Evolutionary conservation across 176 grass and related monocot species (phyloP), one percentile per base, ranked within the genome.

Genomic region (Aegilops tauschii): DNA sequence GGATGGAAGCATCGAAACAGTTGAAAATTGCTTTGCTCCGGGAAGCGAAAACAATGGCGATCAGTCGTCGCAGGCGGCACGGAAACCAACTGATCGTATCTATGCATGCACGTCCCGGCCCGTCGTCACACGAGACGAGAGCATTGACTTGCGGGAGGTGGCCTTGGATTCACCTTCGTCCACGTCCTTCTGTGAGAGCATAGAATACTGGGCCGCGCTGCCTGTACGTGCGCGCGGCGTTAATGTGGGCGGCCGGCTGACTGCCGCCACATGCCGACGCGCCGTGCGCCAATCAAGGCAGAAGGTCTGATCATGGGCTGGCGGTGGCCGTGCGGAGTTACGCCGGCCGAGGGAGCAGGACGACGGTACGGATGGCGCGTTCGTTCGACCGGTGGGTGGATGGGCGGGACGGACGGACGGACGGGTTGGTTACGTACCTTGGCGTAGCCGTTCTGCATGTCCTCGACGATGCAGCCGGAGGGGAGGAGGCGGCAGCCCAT

Each of bases 361-460:
- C 50, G 50, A 6, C 14, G 50, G 52, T 61, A 83, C 63, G 71
- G n/a, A 8, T 4, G 12, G 16, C 69, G 37, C 78, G 36, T 40
- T 5, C 6, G 12, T 4, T 17, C 14, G 49, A 6, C 28, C 16
- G 36, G 50, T 40, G 27, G 3, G 4, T 32, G 66, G 34, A 25
- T 4, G 18, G 1, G 12, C 2, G 37, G 44, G 35, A n/a, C 34
- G 36, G 62, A 11, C 25, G 36, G 35, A 25, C 36, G 40, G 64
- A 12, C 17, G 16, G 80, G 8, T 10, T 28, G 7, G 12, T 82
- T 16, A 17, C 42, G 73, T 85, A 95, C 93, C 93, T 95, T 95
- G 69, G 90, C 90, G 90, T 90, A 92, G 63, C 93, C 93, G 66
- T 94, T 89, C 63, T 80, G 83, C 90, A 95, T 90, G 85, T 94